Percentiles rank a stretch among this genome's conserved stretches.
Evolutionary conservation across 73 alveolate species (phyloP).

Genomic region (Paramecium primaurelia): DNA sequence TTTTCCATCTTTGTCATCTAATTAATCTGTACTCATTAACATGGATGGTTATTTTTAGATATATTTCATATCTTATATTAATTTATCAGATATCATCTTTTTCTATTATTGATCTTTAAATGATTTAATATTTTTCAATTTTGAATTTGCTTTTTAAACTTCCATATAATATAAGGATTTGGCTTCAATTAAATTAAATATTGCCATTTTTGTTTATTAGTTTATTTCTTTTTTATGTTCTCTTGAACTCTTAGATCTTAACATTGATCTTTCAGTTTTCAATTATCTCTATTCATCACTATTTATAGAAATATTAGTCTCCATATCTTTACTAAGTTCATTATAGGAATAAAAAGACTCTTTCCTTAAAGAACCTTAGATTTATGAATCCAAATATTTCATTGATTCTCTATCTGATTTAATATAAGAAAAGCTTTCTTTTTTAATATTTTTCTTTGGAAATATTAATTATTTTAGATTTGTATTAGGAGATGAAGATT

Average conservation of each 20-base stretch:
- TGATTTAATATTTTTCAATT: background rate
- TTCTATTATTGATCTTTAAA: background rate
- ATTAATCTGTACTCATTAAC: background rate
- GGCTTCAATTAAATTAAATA: background rate
- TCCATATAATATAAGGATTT: background rate
- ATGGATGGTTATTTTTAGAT: background rate
- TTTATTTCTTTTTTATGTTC: background rate
- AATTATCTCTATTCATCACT: background rate
- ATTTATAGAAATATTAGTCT: background rate
- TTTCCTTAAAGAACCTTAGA: background rate
- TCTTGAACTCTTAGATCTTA: background rate
- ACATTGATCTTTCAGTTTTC: background rate
- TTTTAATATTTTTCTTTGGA: background rate
- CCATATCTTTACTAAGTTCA: background rate
- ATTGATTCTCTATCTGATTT: background rate
- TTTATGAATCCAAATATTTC: background rate
- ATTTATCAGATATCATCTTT: slow-evolving; percentile 25
- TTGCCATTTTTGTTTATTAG: background rate
- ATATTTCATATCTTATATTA: background rate
- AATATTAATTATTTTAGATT: background rate
- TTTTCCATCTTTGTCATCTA: background rate
- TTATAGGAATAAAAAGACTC: background rate
- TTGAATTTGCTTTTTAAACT: background rate
- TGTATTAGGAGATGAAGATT: background rate
- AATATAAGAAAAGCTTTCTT: slow-evolving; percentile 32